Evolutionary conservation across 108 stramenopile species (phyloP), one percentile per base, ranked within the genome.

Genomic region (Hondaea fermentalgiana): DNA sequence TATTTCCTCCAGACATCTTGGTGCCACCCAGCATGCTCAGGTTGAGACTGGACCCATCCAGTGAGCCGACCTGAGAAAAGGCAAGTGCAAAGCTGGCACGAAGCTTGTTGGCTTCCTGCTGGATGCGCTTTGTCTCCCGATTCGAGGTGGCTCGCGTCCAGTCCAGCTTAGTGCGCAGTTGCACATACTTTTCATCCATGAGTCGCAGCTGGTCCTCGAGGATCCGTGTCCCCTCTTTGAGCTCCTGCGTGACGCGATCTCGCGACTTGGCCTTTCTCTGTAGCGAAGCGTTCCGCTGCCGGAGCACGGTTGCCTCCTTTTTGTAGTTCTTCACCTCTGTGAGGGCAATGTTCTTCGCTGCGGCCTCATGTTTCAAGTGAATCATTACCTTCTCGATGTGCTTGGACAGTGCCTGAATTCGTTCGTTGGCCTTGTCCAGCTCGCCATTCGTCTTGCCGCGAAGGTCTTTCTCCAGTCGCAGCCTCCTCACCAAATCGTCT

Each of bases 331-430:
- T 91, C 88, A 92, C 90, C 60, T 94, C 93, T 17, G 92, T 88
- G 47, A 88, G 71, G 19, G 92, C 90, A 57, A 88, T 87, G 10
- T 94, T 91, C 90, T 96, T 96, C 59, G 92, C 88, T 4, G 93
- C 91, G 4, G 93, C 94, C 87, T 96, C 94, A 87, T 95, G 95
- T 92, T 95, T 95, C 28, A 96, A 57, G 90, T 95, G 94, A 5
- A 94, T 51, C 94, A 95, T 94, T 14, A 96, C 88, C 93, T 95
- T 96, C 76, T 95, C 95, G 59, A 95, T 93, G 92, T 95, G 95
- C 14, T 95, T 94, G 60, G 91, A 87, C 29, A 96, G 87, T 42
- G 92, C 93, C 44, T 91, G 92, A 4, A 95, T 90, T 90, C 95
- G 89, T 19, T 90, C 90, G 59, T 89, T 91, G 53, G 90, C 72